Base-by-base conservation (phyloP, 805 yeast species). In the Wickerhamomyces canadensis region DNA sequence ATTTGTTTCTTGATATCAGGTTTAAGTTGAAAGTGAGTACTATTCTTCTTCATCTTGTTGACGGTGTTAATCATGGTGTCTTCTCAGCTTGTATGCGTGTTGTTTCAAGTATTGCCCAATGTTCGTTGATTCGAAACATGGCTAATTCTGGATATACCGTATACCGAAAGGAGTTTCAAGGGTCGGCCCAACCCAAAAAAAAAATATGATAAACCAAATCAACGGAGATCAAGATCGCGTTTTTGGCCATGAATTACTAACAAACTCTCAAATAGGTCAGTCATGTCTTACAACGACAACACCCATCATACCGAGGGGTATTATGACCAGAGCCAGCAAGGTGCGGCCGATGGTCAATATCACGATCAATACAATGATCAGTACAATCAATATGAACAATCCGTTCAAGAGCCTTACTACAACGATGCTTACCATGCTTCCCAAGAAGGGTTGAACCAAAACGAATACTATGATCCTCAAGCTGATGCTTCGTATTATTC, bases 361-460 rank as follows among this genome's bases (percentile, higher is more conserved):
- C 32, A 29, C 42, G 58, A 55, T 40, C 60, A 61, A 45, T 45
- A 51, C 38, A 33, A 41, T 35, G 65, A 61, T 26, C 64, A 64
- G 38, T 58, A 54, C 39, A 61, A 65, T 41, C 68, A 64, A 30
- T 71, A 61, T 34, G 60, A 65, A 41, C 68, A 64, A 30, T 72
- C 60, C 33, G 60, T 62, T 31, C 65, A 60, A 33, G 71, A 67
- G 40, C 74, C 74, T 31, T 55, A 66, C 60, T 57, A 50, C 49
- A 56, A 47, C 43, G 62, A 57, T 28, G 64, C 58, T 19, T 54
- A 54, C 42, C 62, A 58, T 31, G 60, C 49, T 30, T 54, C 56
- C 40, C 58, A 48, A 45, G 59, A 54, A 32, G 59, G 51, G 10
- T 35, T 53, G 38, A 51, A 43, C 40, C 54, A 50, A 33, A 52